These are phyloP conservation scores for Botryotinia globosa DNA, from an alignment of 2,329 filamentous ascomycete species.

Conservation along the genomic window DNA sequence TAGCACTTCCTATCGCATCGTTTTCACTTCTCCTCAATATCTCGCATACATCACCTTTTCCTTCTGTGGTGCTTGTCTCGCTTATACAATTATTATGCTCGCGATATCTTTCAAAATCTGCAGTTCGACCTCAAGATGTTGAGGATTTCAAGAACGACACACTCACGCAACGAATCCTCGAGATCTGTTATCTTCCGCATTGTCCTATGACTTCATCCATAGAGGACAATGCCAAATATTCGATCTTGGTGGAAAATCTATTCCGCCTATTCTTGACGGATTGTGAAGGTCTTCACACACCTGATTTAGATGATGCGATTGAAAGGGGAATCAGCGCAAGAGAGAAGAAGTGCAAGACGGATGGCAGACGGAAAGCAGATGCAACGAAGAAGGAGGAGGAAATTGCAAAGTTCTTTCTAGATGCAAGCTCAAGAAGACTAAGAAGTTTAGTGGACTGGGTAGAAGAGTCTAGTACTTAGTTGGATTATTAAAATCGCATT, in stretches of 20 bases:
- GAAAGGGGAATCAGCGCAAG: conserved; percentile 52
- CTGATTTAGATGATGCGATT: conserved; percentile 45
- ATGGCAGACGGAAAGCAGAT: conserved; percentile 44
- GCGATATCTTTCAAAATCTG: conserved; percentile 44
- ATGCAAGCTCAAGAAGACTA: conserved; percentile 38
- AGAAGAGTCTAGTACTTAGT: conserved; percentile 15
- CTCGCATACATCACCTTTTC: conserved; percentile 40
- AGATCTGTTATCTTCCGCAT: conserved; percentile 53
- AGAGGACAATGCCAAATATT: conserved; percentile 56
- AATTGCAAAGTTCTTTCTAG: conserved; percentile 29
- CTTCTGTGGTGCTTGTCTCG: conserved; percentile 42
- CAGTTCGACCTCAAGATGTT: conserved; percentile 38
- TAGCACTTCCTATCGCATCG: conserved; percentile 34
- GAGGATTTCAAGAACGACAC: conserved; percentile 38
- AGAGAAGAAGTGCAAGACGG: conserved; percentile 43
- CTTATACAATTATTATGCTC: conserved; percentile 53
- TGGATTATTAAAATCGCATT: background rate
- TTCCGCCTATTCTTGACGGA: conserved; percentile 45
- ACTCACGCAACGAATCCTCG: conserved; percentile 50
- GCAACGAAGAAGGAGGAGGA: conserved; percentile 33
- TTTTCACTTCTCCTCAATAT: conserved; percentile 46
- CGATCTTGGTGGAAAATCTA: conserved; percentile 53
- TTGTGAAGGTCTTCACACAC: conserved; percentile 33
- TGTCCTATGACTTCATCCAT: conserved; percentile 47
- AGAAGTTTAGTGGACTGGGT: conserved; percentile 32